Evolutionary conservation across 805 yeast genomes (phyloP).

Genomic region (Yamadazyma endophytica): DNA sequence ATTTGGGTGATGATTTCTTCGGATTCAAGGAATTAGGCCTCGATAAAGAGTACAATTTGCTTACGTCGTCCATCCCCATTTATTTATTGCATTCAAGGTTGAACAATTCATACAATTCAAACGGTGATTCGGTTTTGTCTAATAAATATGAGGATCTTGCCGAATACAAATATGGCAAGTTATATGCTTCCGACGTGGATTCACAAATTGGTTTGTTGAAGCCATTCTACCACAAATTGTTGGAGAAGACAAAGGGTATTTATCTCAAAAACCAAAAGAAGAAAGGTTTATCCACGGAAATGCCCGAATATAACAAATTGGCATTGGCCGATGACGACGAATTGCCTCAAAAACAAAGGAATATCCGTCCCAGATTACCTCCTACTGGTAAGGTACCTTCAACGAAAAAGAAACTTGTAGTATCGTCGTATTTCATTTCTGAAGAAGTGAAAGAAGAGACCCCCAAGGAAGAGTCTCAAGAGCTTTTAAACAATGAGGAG

Average conservation of each 20-base stretch:
- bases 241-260: slow-evolving; percentile 41
- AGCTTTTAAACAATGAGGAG: no score
- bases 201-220: slow-evolving; percentile 54
- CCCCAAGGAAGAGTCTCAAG: slow-evolving; percentile 1
- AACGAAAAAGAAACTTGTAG: slow-evolving; percentile 58
- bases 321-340: slow-evolving; percentile 73
- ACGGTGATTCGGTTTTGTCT: slow-evolving; percentile 44
- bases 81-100: slow-evolving; percentile 79
- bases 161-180: slow-evolving; percentile 47
- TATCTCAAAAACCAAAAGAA: slow-evolving; percentile 36
- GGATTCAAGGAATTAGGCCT: slow-evolving; percentile 93
- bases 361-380: slow-evolving; percentile 75
- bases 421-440: slow-evolving; percentile 52
- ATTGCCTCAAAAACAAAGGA: slow-evolving; percentile 72
- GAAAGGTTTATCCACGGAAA: slow-evolving; percentile 35
- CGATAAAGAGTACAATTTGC: slow-evolving; percentile 84
- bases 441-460: slow-evolving; percentile 14
- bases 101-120: slow-evolving; percentile 48
- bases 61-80: slow-evolving; percentile 83
- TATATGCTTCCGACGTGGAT: slow-evolving; percentile 50
- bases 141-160: slow-evolving; percentile 64
- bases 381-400: slow-evolving; percentile 83
- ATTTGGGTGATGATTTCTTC: slow-evolving; percentile 95
- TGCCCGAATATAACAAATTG: slow-evolving; percentile 38
- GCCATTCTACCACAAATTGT: slow-evolving; percentile 45